phyloP scores from a whole-genome alignment of 345 rosid genomes.

The Pistacia atlantica region DNA sequence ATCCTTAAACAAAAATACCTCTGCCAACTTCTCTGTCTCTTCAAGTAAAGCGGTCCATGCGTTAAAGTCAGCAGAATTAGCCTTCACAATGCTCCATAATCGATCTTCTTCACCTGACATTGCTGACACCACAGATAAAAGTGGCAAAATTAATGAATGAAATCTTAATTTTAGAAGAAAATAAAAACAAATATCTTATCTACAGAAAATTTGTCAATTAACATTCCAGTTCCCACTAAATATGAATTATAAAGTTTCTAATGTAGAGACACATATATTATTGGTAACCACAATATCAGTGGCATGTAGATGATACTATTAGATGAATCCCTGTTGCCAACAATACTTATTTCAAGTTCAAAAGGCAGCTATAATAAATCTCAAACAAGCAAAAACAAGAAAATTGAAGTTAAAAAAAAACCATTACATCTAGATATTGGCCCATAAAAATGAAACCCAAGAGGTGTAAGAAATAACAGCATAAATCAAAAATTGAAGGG shows the following conservation, averaged over 20 bases:
- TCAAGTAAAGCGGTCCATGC: conserved; percentile 90
- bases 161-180: neutral
- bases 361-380: neutral
- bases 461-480: neutral
- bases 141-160: neutral
- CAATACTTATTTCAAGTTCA: neutral
- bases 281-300: neutral
- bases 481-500: neutral
- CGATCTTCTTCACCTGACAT: conserved; percentile 87
- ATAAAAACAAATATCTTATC: neutral
- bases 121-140: conserved; percentile 37
- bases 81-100: conserved; percentile 80
- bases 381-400: neutral
- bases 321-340: neutral
- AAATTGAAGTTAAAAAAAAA: neutral
- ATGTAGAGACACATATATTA: neutral
- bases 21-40: conserved; percentile 86
- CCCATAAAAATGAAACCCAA: neutral
- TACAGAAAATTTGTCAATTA: neutral
- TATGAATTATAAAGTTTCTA: neutral
- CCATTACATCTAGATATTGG: too few species aligned
- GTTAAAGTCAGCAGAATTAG: conserved; percentile 81
- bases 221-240: neutral
- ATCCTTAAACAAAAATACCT: conserved; percentile 47
- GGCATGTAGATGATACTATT: neutral